Evolutionary conservation across 495 filamentous ascomycete genomes (phyloP).

Genomic region (Sporormia fimetaria): DNA sequence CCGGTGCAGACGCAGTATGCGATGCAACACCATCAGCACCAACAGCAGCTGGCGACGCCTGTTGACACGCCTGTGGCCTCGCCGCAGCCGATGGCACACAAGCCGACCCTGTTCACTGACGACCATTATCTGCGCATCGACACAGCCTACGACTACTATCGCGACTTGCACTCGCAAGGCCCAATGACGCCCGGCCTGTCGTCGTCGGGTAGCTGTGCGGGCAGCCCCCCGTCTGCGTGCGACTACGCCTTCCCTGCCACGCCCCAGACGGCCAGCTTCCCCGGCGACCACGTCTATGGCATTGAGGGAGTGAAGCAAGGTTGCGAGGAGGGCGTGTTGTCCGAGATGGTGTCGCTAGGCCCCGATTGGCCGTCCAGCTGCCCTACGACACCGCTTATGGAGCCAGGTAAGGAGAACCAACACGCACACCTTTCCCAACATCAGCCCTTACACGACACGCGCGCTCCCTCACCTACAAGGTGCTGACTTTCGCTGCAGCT

Average conservation of each 20-base stretch:
- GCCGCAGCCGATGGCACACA: constrained; percentile 63
- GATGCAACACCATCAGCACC: no score
- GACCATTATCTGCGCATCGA: constrained; percentile 64
- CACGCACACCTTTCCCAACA: no score
- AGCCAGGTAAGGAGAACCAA: constrained; percentile 65
- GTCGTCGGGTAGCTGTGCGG: constrained; percentile 67
- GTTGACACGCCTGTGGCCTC: constrained; percentile 67
- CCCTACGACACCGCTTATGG: constrained; percentile 82
- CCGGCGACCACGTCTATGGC: constrained; percentile 56
- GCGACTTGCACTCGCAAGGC: constrained; percentile 63
- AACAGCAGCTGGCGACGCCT: no score
- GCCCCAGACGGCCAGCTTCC: constrained; percentile 68
- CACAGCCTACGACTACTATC: constrained; percentile 62
- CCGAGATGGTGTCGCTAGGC: constrained; percentile 62
- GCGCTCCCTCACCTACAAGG: no score
- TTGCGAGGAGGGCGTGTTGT: constrained; percentile 61
- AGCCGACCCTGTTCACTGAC: constrained; percentile 61
- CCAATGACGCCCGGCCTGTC: constrained; percentile 69
- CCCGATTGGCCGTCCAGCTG: constrained; percentile 69
- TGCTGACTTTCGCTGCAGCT: no score
- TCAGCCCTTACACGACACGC: no score
- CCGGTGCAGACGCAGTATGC: no score
- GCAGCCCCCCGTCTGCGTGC: constrained; percentile 71
- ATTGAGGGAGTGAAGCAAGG: constrained; percentile 73
- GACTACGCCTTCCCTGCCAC: constrained; percentile 72